Percentiles rank a stretch among this genome's conserved stretches.
phyloP scores from a whole-genome alignment of 2,329 filamentous ascomycete genomes.

The Aspergillus udagawae region DNA sequence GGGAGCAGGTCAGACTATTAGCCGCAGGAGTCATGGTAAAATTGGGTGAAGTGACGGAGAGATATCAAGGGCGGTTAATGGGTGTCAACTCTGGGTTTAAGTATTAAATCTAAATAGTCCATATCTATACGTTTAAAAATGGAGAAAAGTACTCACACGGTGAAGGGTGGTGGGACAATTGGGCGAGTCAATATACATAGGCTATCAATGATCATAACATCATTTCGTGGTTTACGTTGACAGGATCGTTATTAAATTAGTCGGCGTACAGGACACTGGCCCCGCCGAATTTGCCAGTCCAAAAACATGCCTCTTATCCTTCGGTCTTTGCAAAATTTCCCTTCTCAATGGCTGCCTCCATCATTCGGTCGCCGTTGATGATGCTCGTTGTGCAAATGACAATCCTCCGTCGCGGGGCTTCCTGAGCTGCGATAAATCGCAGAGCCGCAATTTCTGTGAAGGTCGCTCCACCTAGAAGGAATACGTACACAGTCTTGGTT shows the following conservation, averaged over 20 bases:
- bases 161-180: neutral
- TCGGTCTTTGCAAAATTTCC: conserved; percentile 51
- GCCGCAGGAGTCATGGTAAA: conserved; percentile 79
- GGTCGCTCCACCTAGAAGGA: conserved; percentile 94
- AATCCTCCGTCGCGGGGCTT: conserved; percentile 76
- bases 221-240: neutral
- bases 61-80: conserved; percentile 71
- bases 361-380: conserved; percentile 82
- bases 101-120: conserved; percentile 21
- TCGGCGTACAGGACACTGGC: neutral
- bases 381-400: conserved; percentile 91
- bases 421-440: conserved; percentile 80
- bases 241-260: neutral
- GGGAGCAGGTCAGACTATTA: conserved; percentile 47
- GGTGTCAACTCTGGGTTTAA: conserved; percentile 58
- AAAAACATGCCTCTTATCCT: conserved; percentile 6
- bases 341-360: conserved; percentile 78
- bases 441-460: conserved; percentile 94
- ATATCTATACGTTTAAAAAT: neutral
- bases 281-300: neutral
- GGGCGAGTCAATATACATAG: neutral
- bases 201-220: neutral
- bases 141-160: neutral
- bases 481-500: conserved; percentile 88
- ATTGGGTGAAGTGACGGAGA: conserved; percentile 75